Base-by-base conservation (phyloP, 1,284 basidiomycete species). In the Papiliotrema laurentii region DNA sequence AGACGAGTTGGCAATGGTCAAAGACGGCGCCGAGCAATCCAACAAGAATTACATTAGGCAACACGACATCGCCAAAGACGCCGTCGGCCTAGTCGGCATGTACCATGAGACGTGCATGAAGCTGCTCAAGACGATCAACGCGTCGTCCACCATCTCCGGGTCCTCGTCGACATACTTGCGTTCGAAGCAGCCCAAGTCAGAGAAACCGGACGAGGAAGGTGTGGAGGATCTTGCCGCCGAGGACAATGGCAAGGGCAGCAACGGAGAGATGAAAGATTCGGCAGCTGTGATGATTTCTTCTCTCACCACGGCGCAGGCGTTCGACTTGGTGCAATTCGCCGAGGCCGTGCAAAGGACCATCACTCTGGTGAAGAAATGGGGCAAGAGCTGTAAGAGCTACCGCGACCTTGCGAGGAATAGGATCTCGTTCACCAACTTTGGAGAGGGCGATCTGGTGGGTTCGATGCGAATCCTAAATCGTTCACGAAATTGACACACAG, bases 341-440 rank as follows among this genome's bases (percentile, higher is more conserved):
- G 90, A 93, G 43, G 83, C 83, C 0, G 81, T 96, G 38, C 75
- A 80, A 47, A 87, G 86, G 69, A 85, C 87, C 35, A 86, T 87
- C 22, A 82, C 83, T 5, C 83, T 87, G n/a, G 87, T 92, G 47
- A 85, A 89, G 51, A 96, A 93, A 71, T 97, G 91, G 87, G 86
- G 90, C 73, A 96, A 93, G 71, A 90, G 94, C 66, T 94, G 89
- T 75, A 91, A 89, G 68, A 85, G 89, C 60, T 94, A 94, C 57
- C 81, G 90, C 40, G 93, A 97, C 57, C 83, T 89, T 19, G 84
- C 89, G 14, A 89, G 87, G 71, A 88, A 91, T 52, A 94, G 93
- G 75, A 92, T 97, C 49, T 87, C 90, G 1, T 94, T 96, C 72
- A 80, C 89, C 59, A 90, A 91, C 74, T 97, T 97, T 61, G 79